Evolutionary conservation across 1,139 yeast genomes (phyloP).

Genomic region (Diutina pseudorugosa): DNA sequence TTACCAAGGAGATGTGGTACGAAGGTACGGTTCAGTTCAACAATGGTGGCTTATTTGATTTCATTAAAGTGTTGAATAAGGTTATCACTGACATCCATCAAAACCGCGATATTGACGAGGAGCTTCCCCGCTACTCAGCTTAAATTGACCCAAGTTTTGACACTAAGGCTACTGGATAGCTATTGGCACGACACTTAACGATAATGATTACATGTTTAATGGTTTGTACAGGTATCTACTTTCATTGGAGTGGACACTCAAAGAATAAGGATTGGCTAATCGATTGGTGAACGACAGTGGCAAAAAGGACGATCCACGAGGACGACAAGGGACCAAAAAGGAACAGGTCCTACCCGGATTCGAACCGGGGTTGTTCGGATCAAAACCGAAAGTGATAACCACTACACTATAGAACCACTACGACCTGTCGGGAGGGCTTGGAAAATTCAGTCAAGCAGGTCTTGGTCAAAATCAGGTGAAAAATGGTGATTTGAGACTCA

Average conservation of each 20-base stretch:
- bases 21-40: conserved; percentile 27
- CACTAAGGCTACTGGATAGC: neutral
- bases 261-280: too few relatives aligned
- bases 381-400: conserved; percentile 41
- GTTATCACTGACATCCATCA: conserved; percentile 21
- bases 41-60: conserved; percentile 37
- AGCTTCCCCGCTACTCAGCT: conserved; percentile 26
- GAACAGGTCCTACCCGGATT: conserved; percentile 87
- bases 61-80: conserved; percentile 17
- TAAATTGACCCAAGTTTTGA: neutral
- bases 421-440: neutral
- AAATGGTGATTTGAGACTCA: too few relatives aligned
- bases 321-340: conserved; percentile 13
- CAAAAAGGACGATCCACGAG: neutral
- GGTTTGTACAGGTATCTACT: neutral
- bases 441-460: too few relatives aligned
- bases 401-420: conserved; percentile 31
- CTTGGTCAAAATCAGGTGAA: too few relatives aligned
- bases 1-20: conserved; percentile 28
- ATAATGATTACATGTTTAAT: neutral
- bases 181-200: too few relatives aligned
- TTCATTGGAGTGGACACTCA: too few relatives aligned
- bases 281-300: neutral
- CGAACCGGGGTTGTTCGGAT: conserved; percentile 91
- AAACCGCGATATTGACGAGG: conserved; percentile 30